A percentile compares a stretch with the other conserved stretches of the same genome.
phyloP scores from a whole-genome alignment of 164 flowering plant species.

The Magnolia changhungtana region DNA sequence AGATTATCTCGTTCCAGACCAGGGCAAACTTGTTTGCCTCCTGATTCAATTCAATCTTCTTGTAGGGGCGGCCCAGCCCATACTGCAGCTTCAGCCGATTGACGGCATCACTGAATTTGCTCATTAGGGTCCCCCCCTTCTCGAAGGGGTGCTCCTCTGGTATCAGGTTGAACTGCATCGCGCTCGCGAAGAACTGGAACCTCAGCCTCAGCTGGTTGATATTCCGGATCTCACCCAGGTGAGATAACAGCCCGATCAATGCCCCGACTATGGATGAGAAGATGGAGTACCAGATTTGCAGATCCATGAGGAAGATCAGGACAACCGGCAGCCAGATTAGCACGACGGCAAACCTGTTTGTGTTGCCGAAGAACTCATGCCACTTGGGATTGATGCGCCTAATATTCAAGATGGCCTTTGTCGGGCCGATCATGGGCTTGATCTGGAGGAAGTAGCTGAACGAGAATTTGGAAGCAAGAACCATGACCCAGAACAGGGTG shows the following conservation, averaged over 20 bases:
- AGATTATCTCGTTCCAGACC: conserved; percentile 84
- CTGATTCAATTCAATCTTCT: conserved; percentile 73
- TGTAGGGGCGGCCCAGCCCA: conserved; percentile 73
- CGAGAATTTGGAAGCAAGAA: conserved; percentile 56
- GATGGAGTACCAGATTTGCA: conserved; percentile 81
- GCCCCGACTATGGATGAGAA: conserved; percentile 70
- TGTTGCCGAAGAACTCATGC: conserved; percentile 78
- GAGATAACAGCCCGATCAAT: conserved; percentile 62
- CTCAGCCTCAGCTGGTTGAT: conserved; percentile 66
- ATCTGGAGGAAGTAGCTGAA: conserved; percentile 92
- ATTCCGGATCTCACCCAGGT: conserved; percentile 85
- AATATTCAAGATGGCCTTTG: conserved; percentile 47
- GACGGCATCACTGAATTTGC: conserved; percentile 63
- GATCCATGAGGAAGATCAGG: conserved; percentile 69
- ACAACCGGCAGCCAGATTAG: conserved; percentile 71
- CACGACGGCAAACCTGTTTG: conserved; percentile 52
- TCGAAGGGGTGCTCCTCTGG: conserved; percentile 58
- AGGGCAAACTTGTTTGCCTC: conserved; percentile 76
- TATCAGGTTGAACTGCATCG: conserved; percentile 83
- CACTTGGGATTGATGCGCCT: conserved; percentile 31
- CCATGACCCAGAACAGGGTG: conserved; percentile 66
- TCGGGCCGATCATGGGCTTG: conserved; percentile 72
- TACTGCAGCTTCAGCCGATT: conserved; percentile 71
- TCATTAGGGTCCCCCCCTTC: conserved; percentile 35
- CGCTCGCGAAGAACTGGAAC: conserved; percentile 89